These are phyloP conservation scores for Podospora sp. DNA, from an alignment of 495 filamentous ascomycete species.

Conservation along the genomic window DNA sequence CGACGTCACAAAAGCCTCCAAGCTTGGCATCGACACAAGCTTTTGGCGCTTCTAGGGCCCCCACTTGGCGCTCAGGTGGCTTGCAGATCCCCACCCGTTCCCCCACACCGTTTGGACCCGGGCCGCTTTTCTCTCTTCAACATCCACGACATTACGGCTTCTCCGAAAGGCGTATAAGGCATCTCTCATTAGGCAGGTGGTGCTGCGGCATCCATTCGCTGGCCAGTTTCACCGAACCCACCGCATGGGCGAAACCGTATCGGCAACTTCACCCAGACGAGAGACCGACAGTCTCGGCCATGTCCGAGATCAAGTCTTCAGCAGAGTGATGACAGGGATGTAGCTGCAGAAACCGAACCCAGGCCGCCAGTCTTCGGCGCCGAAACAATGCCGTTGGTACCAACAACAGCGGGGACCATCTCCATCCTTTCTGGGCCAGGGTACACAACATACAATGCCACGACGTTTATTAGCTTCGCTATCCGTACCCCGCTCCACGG, in stretches of 20 bases:
- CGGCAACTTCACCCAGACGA: neutral
- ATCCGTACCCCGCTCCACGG: neutral
- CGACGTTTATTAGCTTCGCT: neutral
- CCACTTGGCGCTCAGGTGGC: neutral
- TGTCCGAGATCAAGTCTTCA: neutral
- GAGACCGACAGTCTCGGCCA: constrained; percentile 2
- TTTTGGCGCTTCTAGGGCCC: neutral
- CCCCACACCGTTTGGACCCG: neutral
- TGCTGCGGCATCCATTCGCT: neutral
- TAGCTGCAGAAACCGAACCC: neutral
- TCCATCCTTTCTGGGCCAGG: neutral
- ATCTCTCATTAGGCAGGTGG: too few relatives aligned
- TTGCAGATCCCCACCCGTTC: neutral
- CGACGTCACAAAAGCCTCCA: neutral
- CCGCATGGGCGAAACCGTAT: neutral
- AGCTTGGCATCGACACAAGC: neutral
- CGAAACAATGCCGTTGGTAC: constrained; percentile 8
- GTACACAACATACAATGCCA: neutral
- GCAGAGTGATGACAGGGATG: neutral
- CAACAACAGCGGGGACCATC: neutral
- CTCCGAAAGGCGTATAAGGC: too few relatives aligned
- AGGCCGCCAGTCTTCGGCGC: neutral
- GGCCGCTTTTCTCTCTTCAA: neutral
- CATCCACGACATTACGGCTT: neutral
- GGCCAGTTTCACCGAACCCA: neutral